These are phyloP conservation scores for Picea abies DNA, from an alignment of 83 land plant species.

Conservation along the genomic window DNA sequence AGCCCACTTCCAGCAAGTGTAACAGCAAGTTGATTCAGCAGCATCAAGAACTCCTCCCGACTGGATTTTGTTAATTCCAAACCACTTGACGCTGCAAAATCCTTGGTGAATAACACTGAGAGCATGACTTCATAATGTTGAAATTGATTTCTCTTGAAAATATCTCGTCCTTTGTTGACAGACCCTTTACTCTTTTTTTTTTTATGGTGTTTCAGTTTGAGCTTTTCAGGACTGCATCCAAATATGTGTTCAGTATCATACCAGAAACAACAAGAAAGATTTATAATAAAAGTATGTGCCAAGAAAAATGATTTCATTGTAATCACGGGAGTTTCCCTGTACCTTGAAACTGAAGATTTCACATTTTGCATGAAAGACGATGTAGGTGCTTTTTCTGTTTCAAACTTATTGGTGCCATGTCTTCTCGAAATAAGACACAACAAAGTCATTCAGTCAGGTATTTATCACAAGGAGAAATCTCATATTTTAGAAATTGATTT, in stretches of 20 bases:
- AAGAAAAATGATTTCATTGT: too few relatives aligned
- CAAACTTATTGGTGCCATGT: too few relatives aligned
- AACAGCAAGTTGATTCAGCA: conserved; percentile 18
- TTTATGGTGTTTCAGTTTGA: neutral
- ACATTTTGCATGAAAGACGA: too few relatives aligned
- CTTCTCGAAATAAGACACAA: too few relatives aligned
- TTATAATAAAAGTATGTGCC: too few relatives aligned
- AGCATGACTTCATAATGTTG: conserved; percentile 22
- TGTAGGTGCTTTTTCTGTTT: too few relatives aligned
- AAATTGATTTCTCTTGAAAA: conserved; percentile 14
- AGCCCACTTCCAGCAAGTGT: conserved; percentile 28
- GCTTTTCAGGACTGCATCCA: neutral
- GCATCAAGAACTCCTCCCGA: neutral
- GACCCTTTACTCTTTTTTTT: conserved; percentile 2
- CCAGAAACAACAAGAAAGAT: too few relatives aligned
- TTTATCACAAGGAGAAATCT: neutral
- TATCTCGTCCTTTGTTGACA: conserved; percentile 13
- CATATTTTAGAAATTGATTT: neutral
- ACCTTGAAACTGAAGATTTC: too few relatives aligned
- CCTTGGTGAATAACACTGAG: conserved; percentile 5
- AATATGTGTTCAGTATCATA: too few relatives aligned
- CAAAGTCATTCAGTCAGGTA: neutral
- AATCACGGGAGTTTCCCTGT: too few relatives aligned
- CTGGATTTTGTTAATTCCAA: conserved; percentile 2
- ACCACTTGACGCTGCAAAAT: neutral